phyloP scores from a whole-genome alignment of 371 early-diverging fungal genomes.

The Mortierella sp. region DNA sequence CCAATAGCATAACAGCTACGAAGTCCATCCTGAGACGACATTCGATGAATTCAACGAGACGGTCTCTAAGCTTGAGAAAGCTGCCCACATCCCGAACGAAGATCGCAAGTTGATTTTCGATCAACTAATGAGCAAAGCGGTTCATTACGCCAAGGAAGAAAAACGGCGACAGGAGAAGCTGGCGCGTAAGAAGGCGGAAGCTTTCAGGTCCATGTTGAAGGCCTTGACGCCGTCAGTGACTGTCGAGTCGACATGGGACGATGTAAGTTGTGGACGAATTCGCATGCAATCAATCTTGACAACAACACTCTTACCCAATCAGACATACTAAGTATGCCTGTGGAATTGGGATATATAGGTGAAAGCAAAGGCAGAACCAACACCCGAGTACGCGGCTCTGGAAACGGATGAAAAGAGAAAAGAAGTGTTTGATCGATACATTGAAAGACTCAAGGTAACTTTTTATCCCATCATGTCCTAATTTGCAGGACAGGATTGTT shows the following conservation, averaged over 20 bases:
- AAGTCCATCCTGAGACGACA: slow-evolving; percentile 62
- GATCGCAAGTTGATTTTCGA: slow-evolving; percentile 61
- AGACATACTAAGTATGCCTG: too few relatives aligned
- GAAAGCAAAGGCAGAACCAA: slow-evolving; percentile 55
- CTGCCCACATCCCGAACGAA: slow-evolving; percentile 33
- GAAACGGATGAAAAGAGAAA: slow-evolving; percentile 72
- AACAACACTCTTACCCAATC: too few relatives aligned
- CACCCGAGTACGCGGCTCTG: slow-evolving; percentile 66
- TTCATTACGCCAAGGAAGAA: slow-evolving; percentile 75
- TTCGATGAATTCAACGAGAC: slow-evolving; percentile 60
- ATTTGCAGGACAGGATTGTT: too few relatives aligned
- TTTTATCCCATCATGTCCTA: not conserved
- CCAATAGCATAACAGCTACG: slow-evolving; percentile 58
- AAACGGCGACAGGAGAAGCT: slow-evolving; percentile 75
- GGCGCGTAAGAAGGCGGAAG: slow-evolving; percentile 77
- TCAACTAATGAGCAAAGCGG: slow-evolving; percentile 71
- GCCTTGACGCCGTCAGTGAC: slow-evolving; percentile 69
- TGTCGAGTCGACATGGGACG: slow-evolving; percentile 75
- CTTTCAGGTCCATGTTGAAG: slow-evolving; percentile 77
- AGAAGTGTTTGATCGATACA: slow-evolving; percentile 79
- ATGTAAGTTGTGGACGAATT: slow-evolving; percentile 43
- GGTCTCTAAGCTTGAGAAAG: slow-evolving; percentile 51
- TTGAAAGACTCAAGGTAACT: slow-evolving; percentile 73
- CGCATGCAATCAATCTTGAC: not conserved
- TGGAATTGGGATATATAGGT: slow-evolving; percentile 11